Base-by-base conservation (phyloP, 2,329 filamentous ascomycete genomes). In the Metarhizium robertsii region DNA sequence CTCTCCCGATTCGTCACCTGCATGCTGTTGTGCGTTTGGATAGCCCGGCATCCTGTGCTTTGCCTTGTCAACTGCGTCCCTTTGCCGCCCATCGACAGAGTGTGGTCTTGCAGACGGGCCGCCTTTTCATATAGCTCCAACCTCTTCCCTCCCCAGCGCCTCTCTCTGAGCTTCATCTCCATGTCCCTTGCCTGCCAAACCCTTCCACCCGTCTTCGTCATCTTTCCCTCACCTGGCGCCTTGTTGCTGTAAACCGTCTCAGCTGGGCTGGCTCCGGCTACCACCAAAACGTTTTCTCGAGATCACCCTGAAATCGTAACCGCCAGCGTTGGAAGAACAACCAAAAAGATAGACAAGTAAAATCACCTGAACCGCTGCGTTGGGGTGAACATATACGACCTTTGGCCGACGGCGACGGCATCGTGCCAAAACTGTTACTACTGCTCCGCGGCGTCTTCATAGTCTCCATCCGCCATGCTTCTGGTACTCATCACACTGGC, bases 401-500 rank as follows among this genome's bases (percentile, higher is more conserved):
- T 25, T 25, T 25, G 25, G 25, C 25, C 25, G 25, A 25, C 25
- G 25, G 25, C 25, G 25, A 25, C 25, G 25, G 25, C 25, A 25
- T 4, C 25, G 25, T 25, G 25, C 25, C 25, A 25, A 25, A 25
- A 25, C 25, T 25, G 25, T 25, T 25, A 25, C 25, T 4, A 4
- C 25, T 25, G 25, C 25, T 25, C 25, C 25, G 25, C 32, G 32
- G 11, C 32, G 7, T 34, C 32, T 8, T 34, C 32, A 8, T 34
- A 7, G 10, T 34, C 32, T 34, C 32, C 32, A 11, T 34, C 32
- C 13, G 49, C 10, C 25, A 57, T 57, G 55, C 14, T 57, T 6
- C 6, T 30, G 13, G 25, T 25, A 13, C 1, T 72, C 54, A 56
- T 72, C 59, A 67, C 73, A 55, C 59, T 80, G 55, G 66, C 73